Percentiles rank a stretch among this genome's conserved stretches.
Conservation (phyloP, 305 asterid genomes). For the Fraxinus sp. region DNA sequence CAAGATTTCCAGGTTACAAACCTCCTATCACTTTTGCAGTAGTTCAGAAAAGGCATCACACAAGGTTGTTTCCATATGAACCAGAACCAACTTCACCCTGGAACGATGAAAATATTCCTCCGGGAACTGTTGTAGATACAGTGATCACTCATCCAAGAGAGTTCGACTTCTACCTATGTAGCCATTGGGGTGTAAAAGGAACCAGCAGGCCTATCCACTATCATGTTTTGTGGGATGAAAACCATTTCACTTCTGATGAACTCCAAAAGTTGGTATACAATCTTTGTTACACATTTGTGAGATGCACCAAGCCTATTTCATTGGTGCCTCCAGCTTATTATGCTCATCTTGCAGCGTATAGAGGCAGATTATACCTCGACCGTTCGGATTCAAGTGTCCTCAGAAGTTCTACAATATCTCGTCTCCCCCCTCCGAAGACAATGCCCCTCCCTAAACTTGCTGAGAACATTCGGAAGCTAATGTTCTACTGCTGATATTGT, state of each 20-base stretch:
- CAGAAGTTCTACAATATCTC: constrained; percentile 42
- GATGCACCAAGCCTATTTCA: constrained; percentile 96
- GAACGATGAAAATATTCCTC: constrained; percentile 63
- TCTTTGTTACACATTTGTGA: constrained; percentile 85
- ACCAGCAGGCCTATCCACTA: constrained; percentile 90
- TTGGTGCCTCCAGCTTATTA: constrained; percentile 91
- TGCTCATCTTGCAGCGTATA: constrained; percentile 90
- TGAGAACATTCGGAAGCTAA: constrained; percentile 76
- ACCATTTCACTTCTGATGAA: constrained; percentile 77
- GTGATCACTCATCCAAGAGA: constrained; percentile 76
- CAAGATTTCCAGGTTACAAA: constrained; percentile 51
- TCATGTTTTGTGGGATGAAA: constrained; percentile 85
- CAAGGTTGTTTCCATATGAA: constrained; percentile 64
- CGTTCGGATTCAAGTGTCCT: constrained; percentile 40
- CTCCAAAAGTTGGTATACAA: constrained; percentile 79
- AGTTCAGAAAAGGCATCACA: constrained; percentile 92
- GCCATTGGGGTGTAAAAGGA: constrained; percentile 93
- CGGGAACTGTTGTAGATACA: constrained; percentile 91
- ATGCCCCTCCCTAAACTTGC: constrained; percentile 74
- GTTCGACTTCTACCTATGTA: constrained; percentile 89
- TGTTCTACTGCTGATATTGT: constrained; percentile 77
- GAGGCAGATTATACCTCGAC: constrained; percentile 83
- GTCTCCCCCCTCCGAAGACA: constrained; percentile 57
- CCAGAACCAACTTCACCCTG: constrained; percentile 28
- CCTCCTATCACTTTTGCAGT: constrained; percentile 84